Evolutionary conservation across 495 filamentous ascomycete genomes (phyloP).

Genomic region (Tuber aestivum): DNA sequence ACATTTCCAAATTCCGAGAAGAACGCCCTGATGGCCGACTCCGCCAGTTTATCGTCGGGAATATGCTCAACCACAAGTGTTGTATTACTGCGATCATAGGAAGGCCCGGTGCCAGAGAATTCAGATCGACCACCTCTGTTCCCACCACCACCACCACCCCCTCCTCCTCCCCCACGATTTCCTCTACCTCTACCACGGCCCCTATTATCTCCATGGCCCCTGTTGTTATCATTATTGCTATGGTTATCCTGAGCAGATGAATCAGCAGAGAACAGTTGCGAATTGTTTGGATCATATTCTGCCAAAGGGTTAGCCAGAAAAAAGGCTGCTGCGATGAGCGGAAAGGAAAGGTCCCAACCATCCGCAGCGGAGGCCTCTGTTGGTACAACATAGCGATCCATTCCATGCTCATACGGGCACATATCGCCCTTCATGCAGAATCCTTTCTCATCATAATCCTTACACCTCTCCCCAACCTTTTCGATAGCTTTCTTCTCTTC

Average conservation of each 20-base stretch:
- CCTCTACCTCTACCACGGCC: slow-evolving; percentile 26
- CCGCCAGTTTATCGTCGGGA: slow-evolving; percentile 75
- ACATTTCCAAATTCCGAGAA: slow-evolving; percentile 82
- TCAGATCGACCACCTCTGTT: slow-evolving; percentile 34
- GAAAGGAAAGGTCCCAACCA: slow-evolving; percentile 10
- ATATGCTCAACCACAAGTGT: slow-evolving; percentile 90
- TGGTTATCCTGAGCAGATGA: slow-evolving; percentile 12
- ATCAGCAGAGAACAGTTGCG: slow-evolving; percentile 31
- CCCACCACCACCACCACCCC: slow-evolving; percentile 17
- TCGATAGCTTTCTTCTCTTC: slow-evolving; percentile 43
- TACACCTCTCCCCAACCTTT: slow-evolving; percentile 58
- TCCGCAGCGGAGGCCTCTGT: slow-evolving; percentile 42
- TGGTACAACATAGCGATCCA: slow-evolving; percentile 52
- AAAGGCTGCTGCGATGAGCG: slow-evolving; percentile 1
- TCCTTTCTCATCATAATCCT: slow-evolving; percentile 82
- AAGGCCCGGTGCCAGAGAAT: slow-evolving; percentile 67
- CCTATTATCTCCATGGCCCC: slow-evolving; percentile 6
- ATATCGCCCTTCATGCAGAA: slow-evolving; percentile 71
- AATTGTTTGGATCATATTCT: slow-evolving; percentile 77
- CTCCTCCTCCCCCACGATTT: slow-evolving; percentile 38
- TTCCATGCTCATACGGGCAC: slow-evolving; percentile 80
- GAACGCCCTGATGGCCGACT: slow-evolving; percentile 67
- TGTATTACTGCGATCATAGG: slow-evolving; percentile 65
- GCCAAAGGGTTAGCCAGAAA: slow-evolving; percentile 31
- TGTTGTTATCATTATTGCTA: not conserved